Percentiles rank a stretch among this genome's conserved stretches.
These are phyloP conservation scores for Neovahlkampfia damariscottae DNA, from an alignment of 78 protist genomes.

Conservation along the genomic window DNA sequence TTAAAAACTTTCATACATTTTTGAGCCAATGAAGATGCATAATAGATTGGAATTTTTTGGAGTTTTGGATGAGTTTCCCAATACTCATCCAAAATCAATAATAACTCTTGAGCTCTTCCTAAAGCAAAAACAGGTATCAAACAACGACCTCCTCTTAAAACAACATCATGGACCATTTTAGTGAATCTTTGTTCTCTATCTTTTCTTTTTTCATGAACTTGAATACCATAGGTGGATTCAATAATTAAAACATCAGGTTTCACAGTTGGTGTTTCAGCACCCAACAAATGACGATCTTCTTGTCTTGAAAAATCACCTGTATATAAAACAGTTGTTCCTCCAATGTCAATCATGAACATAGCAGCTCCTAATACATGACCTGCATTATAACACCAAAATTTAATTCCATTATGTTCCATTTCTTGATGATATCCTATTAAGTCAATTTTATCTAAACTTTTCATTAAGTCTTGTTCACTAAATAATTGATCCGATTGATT, in stretches of 20 bases:
- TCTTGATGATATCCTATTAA: slow-evolving; percentile 64
- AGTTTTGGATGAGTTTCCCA: slow-evolving; percentile 55
- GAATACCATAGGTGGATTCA: slow-evolving; percentile 85
- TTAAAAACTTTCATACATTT: slow-evolving; percentile 73
- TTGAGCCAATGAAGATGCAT: slow-evolving; percentile 75
- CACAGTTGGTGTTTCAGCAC: slow-evolving; percentile 79
- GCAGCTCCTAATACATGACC: slow-evolving; percentile 98
- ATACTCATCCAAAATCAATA: slow-evolving; percentile 63
- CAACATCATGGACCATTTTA: slow-evolving; percentile 28
- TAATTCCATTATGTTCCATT: slow-evolving; percentile 47
- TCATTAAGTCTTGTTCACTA: slow-evolving; percentile 48
- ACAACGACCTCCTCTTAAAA: slow-evolving; percentile 70
- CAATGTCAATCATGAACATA: slow-evolving; percentile 83
- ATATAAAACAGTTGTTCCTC: slow-evolving; percentile 76
- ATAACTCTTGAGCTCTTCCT: slow-evolving; percentile 95
- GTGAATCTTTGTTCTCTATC: slow-evolving; percentile 78
- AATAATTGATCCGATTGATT: slow-evolving; percentile 30
- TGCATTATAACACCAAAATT: slow-evolving; percentile 64
- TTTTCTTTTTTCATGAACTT: slow-evolving; percentile 65
- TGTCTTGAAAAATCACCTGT: slow-evolving; percentile 90
- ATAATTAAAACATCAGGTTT: slow-evolving; percentile 80
- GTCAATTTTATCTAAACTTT: slow-evolving; percentile 36
- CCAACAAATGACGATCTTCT: slow-evolving; percentile 90
- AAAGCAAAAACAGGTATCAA: slow-evolving; percentile 90
- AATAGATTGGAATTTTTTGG: slow-evolving; percentile 76